Percentiles rank a stretch among this genome's conserved stretches.
These are phyloP conservation scores for Lachnellula willkommii DNA, from an alignment of 2,329 filamentous ascomycete genomes.

Conservation along the genomic window DNA sequence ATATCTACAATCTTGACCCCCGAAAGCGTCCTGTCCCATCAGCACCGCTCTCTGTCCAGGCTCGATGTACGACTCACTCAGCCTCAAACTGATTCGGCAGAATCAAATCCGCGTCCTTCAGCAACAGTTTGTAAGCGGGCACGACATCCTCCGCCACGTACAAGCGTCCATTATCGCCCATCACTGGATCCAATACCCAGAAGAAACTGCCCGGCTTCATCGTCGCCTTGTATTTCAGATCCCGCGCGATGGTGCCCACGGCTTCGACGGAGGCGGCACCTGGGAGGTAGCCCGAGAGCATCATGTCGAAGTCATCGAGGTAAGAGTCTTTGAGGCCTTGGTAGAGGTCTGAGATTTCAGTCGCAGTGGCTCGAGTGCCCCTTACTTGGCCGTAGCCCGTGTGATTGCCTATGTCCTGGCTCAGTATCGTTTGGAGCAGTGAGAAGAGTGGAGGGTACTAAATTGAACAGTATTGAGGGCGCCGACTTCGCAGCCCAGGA, in stretches of 20 bases:
- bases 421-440: background rate
- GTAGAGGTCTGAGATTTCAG: slow-evolving; percentile 81
- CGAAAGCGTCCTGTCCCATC: slow-evolving; percentile 63
- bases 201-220: slow-evolving; percentile 74
- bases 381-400: slow-evolving; percentile 87
- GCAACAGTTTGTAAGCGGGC: slow-evolving; percentile 76
- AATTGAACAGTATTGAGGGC: slow-evolving; percentile 96
- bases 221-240: slow-evolving; percentile 63
- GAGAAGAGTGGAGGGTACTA: slow-evolving; percentile 54
- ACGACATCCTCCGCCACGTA: slow-evolving; percentile 92
- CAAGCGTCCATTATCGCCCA: slow-evolving; percentile 90
- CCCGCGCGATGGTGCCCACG: slow-evolving; percentile 76
- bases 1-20: slow-evolving; percentile 78
- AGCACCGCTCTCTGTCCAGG: slow-evolving; percentile 5
- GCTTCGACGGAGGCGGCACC: slow-evolving; percentile 78
- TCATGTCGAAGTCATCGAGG: slow-evolving; percentile 85
- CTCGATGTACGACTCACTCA: slow-evolving; percentile 55
- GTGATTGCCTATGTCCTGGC: slow-evolving; percentile 68
- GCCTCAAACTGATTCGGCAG: slow-evolving; percentile 96
- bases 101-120: slow-evolving; percentile 82
- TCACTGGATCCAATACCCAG: slow-evolving; percentile 96
- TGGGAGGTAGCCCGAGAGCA: slow-evolving; percentile 92
- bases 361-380: slow-evolving; percentile 73
- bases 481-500: slow-evolving; percentile 86
- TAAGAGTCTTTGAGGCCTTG: slow-evolving; percentile 76